Evolutionary conservation across 2,329 filamentous ascomycete species (phyloP), one percentile per base, ranked within the genome.

Genomic region (Sporothrix pallida): DNA sequence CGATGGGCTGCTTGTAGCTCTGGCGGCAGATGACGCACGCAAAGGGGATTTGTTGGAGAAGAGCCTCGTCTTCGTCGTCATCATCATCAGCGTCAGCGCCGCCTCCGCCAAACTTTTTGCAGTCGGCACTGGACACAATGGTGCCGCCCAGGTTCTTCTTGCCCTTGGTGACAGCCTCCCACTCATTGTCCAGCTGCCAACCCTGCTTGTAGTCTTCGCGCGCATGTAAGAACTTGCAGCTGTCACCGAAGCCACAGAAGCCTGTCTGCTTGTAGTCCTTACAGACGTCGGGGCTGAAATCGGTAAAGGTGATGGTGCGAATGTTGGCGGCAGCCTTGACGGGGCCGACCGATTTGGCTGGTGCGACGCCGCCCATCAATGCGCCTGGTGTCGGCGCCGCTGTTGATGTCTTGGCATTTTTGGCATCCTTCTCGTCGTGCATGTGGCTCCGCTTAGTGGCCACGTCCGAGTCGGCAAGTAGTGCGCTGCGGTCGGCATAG

Each of bases 131-230:
- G 37, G 89, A 87, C 1, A 92, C 85, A 0, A 89, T 82, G 2
- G 88, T 93, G 7, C 90, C 91, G 5, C 83, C 85, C 0, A 87
- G 77, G 62, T 88, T 86, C 79, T 89, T 91, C 81, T 90, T 91
- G 68, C 88, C 92, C 79, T 92, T 95, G 7, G 90, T 93, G 2
- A 91, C 90, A 50, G 89, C 91, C 80, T 99, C 96, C 96, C 96
- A 99, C 68, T 98, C 95, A 71, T 88, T 88, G 81, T 99, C 96
- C 4, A 99, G 86, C 81, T 98, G 94, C 96, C 96, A 99, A 2
- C 96, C 96, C 80, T 95, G 92, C 78, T 95, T 94, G 80, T 93
- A 92, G 81, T 94, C 92, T 78, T 93, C 91, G 74, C 93, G 86
- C 5, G 89, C 89, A 79, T 96, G 93, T 0, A 94, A 79, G 79